phyloP scores from a whole-genome alignment of 495 filamentous ascomycete genomes.

The Apodospora peruviana region DNA sequence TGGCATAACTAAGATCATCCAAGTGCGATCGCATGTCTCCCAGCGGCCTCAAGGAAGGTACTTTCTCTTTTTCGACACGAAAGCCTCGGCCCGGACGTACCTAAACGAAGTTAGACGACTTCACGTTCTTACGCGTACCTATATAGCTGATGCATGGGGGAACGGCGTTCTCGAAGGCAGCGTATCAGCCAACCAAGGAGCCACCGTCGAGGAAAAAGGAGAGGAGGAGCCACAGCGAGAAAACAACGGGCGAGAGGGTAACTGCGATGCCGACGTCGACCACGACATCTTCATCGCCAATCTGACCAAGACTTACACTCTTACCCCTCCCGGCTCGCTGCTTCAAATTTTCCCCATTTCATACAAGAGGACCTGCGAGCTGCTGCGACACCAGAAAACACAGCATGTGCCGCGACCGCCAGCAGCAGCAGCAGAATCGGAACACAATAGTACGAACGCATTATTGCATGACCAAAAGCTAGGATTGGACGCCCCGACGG shows the following conservation, averaged over 20 bases:
- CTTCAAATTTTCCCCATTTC: neutral
- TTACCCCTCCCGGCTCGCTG: neutral
- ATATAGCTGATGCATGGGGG: constrained; percentile 18
- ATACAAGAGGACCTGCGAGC: neutral
- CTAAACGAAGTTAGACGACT: constrained; percentile 38
- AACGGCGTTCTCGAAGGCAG: neutral
- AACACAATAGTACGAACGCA: neutral
- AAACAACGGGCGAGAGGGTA: neutral
- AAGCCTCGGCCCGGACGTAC: constrained; percentile 51
- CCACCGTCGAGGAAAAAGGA: neutral
- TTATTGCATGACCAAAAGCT: neutral
- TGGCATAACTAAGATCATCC: constrained; percentile 48
- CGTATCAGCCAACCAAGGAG: too few relatives aligned
- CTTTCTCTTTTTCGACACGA: constrained; percentile 57
- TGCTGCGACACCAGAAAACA: neutral
- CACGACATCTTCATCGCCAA: neutral
- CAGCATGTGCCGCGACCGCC: too few relatives aligned
- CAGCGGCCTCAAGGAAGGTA: constrained; percentile 50
- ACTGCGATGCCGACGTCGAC: neutral
- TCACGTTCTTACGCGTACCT: constrained; percentile 34
- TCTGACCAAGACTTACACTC: neutral
- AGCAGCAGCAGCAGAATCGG: neutral
- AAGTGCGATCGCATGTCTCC: constrained; percentile 47
- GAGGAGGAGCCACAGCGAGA: neutral
- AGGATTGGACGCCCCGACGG: neutral